Evolutionary conservation across 257 asterid genomes (phyloP), one percentile per base, ranked within the genome.

Genomic region (Solanum pimpinellifolium): DNA sequence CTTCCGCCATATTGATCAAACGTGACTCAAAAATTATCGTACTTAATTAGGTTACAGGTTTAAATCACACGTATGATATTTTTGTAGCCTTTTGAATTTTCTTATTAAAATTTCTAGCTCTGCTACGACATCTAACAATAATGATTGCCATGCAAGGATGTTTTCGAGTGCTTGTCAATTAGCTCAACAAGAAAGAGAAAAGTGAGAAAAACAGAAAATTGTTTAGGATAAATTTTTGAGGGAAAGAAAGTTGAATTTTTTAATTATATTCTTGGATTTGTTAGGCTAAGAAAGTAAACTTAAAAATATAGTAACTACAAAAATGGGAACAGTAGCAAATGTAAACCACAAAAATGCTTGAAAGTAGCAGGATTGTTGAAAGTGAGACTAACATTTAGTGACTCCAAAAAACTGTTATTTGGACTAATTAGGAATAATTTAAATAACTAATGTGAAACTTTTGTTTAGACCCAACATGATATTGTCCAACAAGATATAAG

Each of bases 1-100:
- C 83, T 12, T 87, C 87, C 81, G 90, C 52, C 95, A 93, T 94
- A 80, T 75, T 88, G 62, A 73, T 73, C 16, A 37, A 73, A 73
- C 9, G 5, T 37, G 49, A 76, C 35, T 5, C 7, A 41, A 41
- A 75, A 41, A 39, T 39, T 21, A 37, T 7, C 82, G 7, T 16
- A 15, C 42, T 37, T 73, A 52, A 52, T 52, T 73, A 73, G 18
- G 5, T 73, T 37, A 2, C 31, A 20, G 7, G 9, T 73, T 4
- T 9, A 46, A 76, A 42, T 73, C 18, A 35, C 18, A 35, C 0
- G 4, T 33, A 6, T 23, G 3, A 12, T 23, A 2, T 23, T 5
- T 10, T 44, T 46, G 0, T 2, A 3, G 15, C 3, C 0, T 47
- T 78, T 47, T 15, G 11, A 46, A 47, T 80, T 46, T 16, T 16